Percentiles rank a stretch among this genome's conserved stretches.
Conservation (phyloP, 176 grass and related monocot species). For the Thinopyrum elongatum region DNA sequence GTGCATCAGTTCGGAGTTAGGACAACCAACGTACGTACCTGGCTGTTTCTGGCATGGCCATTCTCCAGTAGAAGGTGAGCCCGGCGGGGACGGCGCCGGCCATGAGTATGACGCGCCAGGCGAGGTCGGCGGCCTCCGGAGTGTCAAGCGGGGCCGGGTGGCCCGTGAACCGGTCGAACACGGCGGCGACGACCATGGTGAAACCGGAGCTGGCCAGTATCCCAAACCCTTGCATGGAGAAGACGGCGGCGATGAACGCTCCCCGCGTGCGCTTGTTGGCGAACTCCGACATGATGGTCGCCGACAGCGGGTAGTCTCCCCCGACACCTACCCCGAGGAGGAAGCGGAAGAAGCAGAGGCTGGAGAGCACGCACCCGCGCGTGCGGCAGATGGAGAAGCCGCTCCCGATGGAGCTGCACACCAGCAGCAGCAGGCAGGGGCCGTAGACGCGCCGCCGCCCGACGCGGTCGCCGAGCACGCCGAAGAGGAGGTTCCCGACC, state of each 20-base stretch:
- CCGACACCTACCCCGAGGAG: conserved; percentile 72
- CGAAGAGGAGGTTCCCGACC: conserved; percentile 61
- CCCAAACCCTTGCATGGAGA: conserved; percentile 95
- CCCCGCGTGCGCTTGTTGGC: conserved; percentile 63
- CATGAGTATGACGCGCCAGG: conserved; percentile 83
- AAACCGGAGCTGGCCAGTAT: conserved; percentile 67
- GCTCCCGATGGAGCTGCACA: conserved; percentile 44
- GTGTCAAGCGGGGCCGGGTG: conserved; percentile 13
- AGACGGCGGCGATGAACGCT: conserved; percentile 67
- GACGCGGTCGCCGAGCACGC: conserved; percentile 52
- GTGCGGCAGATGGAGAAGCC: conserved; percentile 83
- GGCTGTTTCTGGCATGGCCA: conserved; percentile 91
- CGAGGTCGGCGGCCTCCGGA: conserved; percentile 46
- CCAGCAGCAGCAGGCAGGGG: conserved; percentile 52
- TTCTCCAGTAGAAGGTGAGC: conserved; percentile 83
- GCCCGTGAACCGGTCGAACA: conserved; percentile 42
- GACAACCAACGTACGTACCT: conserved; percentile 38
- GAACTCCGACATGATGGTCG: conserved; percentile 91
- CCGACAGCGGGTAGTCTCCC: conserved; percentile 82
- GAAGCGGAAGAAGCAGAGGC: conserved; percentile 83
- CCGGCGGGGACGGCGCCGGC: conserved; percentile 57
- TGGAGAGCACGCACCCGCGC: conserved; percentile 50
- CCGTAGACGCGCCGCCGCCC: conserved; percentile 66
- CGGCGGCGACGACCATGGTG: conserved; percentile 63
- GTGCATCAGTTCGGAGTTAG: background rate